Conservation (phyloP, 2,329 filamentous ascomycete species). For the Metarhizium robertsii region DNA sequence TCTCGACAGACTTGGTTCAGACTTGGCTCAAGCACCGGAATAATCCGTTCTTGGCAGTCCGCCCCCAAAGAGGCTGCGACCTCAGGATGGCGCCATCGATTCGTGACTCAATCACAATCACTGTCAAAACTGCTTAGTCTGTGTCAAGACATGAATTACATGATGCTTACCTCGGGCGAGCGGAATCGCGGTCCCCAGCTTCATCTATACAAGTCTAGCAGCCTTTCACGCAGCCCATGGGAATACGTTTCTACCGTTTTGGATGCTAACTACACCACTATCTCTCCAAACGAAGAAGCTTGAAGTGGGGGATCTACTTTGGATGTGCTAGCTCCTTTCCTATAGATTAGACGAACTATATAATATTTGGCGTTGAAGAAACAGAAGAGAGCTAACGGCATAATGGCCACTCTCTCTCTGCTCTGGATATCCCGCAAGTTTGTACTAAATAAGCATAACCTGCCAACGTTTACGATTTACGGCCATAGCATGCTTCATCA, state of each 20-base stretch:
- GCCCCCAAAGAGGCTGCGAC: constrained; percentile 13
- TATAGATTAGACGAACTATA: constrained; percentile 7
- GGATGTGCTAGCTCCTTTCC: constrained; percentile 16
- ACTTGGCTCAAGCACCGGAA: constrained; percentile 12
- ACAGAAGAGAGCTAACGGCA: constrained; percentile 7
- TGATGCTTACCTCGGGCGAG: constrained; percentile 27
- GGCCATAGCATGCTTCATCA: constrained; percentile 12
- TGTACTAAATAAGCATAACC: not conserved
- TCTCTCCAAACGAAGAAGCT: constrained; percentile 2
- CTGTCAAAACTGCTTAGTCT: constrained; percentile 11
- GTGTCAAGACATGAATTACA: constrained; percentile 21
- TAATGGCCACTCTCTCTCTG: constrained; percentile 8
- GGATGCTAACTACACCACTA: constrained; percentile 5
- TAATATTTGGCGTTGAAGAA: constrained; percentile 10
- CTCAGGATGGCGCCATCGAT: constrained; percentile 18
- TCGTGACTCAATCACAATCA: constrained; percentile 12
- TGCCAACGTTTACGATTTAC: constrained; percentile 5
- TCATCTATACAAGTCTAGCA: constrained; percentile 12
- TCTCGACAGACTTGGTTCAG: constrained; percentile 24
- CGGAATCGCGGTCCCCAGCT: constrained; percentile 12
- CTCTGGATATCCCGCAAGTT: constrained; percentile 9
- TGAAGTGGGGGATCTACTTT: constrained; percentile 9
- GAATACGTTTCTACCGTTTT: constrained; percentile 9
- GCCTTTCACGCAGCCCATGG: constrained; percentile 11
- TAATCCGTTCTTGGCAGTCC: constrained; percentile 12